Evolutionary conservation across 306 rosid species (phyloP), one percentile per base, ranked within the genome.

Genomic region (Hippophae gyantsensis): DNA sequence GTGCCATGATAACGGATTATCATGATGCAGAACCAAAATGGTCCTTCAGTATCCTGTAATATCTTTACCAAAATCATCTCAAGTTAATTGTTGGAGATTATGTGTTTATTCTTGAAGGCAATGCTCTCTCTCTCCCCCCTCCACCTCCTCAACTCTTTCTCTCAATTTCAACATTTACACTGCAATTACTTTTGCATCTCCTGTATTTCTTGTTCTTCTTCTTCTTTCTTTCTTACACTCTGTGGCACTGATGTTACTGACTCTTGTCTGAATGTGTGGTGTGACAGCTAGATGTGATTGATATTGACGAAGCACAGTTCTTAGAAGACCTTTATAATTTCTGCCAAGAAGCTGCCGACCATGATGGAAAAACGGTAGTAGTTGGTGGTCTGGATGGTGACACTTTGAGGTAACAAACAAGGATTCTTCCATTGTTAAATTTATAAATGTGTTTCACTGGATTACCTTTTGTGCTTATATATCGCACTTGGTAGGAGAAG

Each of bases 401-500:
- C 70, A 74, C 74, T 59, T 74, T 78, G 61, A 70, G 83, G 79
- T 78, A 63, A 3, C 38, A 26, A 14, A 54, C 40, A 7, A 53
- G 2, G 14, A 14, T 18, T 25, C 65, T 55, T 41, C 25, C 25
- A 18, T 27, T 44, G 38, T 32, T 32, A 32, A 45, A 62, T 10
- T 25, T 26, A 5, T 8, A 26, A 18, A 9, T 54, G 48, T 49
- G 8, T 46, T n/a, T 60, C 10, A 45, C n/a, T 38, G 5, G 23
- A 3, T 13, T 32, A 32, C 38, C 38, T 55, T 55, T 72, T 67
- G 74, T 61, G 60, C 41, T 63, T 38, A 10, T 13, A 67, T 32
- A 54, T 43, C 59, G 55, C 38, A 68, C 61, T 48, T 65, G 38
- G 38, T 82, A 85, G 98, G 87, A 87, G 84, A 82, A 85, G 82